These are phyloP conservation scores for Micractinium sp. DNA, from an alignment of 139 green algal species.

Conservation along the genomic window DNA sequence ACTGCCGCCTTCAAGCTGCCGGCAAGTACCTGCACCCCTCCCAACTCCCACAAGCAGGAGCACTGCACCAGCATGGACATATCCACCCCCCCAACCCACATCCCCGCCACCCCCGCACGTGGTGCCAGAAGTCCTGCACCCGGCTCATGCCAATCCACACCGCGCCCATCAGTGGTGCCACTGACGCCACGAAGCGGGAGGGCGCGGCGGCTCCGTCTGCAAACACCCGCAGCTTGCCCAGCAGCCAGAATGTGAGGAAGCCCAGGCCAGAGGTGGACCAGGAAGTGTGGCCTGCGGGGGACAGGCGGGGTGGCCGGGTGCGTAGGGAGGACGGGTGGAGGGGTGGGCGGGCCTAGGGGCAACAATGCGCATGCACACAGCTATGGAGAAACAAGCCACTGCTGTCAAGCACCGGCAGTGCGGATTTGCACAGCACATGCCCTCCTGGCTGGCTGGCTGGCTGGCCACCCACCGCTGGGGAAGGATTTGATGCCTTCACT, in stretches of 20 bases:
- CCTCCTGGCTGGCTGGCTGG: too few relatives aligned
- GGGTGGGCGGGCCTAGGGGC: neutral
- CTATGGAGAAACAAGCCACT: too few relatives aligned
- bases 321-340: neutral
- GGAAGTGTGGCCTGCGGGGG: slow-evolving; percentile 66
- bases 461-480: slow-evolving; percentile 40
- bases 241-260: slow-evolving; percentile 63
- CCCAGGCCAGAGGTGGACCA: slow-evolving; percentile 67
- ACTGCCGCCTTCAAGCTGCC: too few relatives aligned
- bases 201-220: slow-evolving; percentile 38
- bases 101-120: neutral
- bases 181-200: slow-evolving; percentile 43
- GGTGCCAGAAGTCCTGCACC: slow-evolving; percentile 37
- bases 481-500: slow-evolving; percentile 72
- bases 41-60: neutral
- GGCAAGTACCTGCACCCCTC: neutral
- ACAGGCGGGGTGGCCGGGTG: neutral
- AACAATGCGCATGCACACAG: neutral
- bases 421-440: neutral
- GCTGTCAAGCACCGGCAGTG: neutral
- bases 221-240: slow-evolving; percentile 66
- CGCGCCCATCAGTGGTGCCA: slow-evolving; percentile 53
- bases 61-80: neutral
- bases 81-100: neutral
- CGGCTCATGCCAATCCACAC: slow-evolving; percentile 38